These are phyloP conservation scores for Nitzschia sp. DNA, from an alignment of 108 stramenopile genomes.

Conservation along the genomic window DNA sequence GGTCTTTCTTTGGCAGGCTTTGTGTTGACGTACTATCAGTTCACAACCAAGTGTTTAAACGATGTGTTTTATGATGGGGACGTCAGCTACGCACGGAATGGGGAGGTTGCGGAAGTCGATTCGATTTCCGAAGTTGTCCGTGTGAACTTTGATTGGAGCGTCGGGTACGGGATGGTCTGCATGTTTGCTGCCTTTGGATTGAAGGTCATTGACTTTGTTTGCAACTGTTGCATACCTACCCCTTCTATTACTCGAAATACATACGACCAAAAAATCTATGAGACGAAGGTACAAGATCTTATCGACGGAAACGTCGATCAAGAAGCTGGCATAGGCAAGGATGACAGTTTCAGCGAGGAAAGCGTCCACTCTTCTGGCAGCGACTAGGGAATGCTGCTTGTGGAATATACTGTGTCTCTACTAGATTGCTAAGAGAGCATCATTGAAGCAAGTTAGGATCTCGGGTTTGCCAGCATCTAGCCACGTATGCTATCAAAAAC, in stretches of 20 bases:
- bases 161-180: conserved; percentile 12
- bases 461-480: no score
- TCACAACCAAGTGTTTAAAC: conserved; percentile 5
- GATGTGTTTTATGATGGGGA: background rate
- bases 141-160: conserved; percentile 21
- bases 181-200: conserved; percentile 15
- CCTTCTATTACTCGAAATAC: conserved; percentile 25
- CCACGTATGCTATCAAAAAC: no score
- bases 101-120: background rate
- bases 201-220: conserved; percentile 14
- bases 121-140: background rate
- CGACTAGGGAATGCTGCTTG: background rate
- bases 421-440: no score
- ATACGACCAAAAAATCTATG: conserved; percentile 26
- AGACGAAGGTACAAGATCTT: conserved; percentile 1
- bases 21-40: conserved; percentile 3
- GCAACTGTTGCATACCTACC: conserved; percentile 27
- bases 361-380: background rate
- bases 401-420: no score
- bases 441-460: no score
- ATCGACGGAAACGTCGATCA: background rate
- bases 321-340: background rate
- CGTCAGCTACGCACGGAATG: background rate
- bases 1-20: conserved; percentile 8
- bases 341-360: background rate